Conservation (phyloP, 2,329 filamentous ascomycete genomes). For the Mollisia scopiformis region DNA sequence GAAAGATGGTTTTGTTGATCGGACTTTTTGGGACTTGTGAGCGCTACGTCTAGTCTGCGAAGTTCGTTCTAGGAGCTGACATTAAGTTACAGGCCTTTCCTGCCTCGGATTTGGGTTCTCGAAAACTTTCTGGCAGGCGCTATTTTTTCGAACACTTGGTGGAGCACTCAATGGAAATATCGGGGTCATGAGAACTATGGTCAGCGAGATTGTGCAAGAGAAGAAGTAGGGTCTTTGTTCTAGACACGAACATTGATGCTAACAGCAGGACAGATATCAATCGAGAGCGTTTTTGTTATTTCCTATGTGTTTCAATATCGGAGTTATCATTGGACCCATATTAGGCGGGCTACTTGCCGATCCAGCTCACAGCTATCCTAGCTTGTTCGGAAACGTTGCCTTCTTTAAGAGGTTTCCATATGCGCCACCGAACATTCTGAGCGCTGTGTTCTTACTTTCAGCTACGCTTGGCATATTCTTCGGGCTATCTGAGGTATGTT, state of each 20-base stretch:
- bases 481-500: conserved; percentile 33
- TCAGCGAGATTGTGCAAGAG: conserved; percentile 70
- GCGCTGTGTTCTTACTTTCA: conserved; percentile 34
- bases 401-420: conserved; percentile 46
- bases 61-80: background rate
- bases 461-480: conserved; percentile 37
- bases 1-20: conserved; percentile 58
- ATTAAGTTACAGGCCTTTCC: conserved; percentile 44
- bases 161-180: conserved; percentile 77
- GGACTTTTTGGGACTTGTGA: conserved; percentile 63
- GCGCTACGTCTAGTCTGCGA: background rate
- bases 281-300: conserved; percentile 50
- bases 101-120: conserved; percentile 72
- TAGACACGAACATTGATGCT: background rate
- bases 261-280: conserved; percentile 58
- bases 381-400: conserved; percentile 38
- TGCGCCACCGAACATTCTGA: conserved; percentile 44
- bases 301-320: conserved; percentile 68
- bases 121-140: conserved; percentile 69
- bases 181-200: conserved; percentile 74
- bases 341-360: conserved; percentile 46
- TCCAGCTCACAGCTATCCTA: conserved; percentile 40
- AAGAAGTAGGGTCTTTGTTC: conserved; percentile 54
- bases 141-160: conserved; percentile 72
- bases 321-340: conserved; percentile 33